Percentiles rank a stretch among this genome's conserved stretches.
Conservation (phyloP, 106 monocot genomes). For the Cymbidium sinense region DNA sequence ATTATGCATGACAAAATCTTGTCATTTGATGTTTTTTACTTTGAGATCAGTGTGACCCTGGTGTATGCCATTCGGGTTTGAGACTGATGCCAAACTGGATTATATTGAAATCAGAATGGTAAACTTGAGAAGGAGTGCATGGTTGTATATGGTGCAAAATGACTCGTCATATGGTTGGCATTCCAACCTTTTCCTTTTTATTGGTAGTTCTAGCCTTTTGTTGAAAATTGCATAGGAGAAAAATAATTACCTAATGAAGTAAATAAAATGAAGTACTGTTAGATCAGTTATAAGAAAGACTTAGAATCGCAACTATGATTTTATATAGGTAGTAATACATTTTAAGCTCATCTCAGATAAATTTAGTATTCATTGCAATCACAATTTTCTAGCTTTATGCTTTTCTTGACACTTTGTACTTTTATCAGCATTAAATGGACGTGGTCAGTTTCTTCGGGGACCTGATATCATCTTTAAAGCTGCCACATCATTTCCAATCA, state of each 20-base stretch:
- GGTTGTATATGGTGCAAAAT: not conserved
- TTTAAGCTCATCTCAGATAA: not conserved
- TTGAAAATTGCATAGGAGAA: not conserved
- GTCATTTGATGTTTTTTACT: not conserved
- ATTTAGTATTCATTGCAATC: not conserved
- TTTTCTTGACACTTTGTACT: not conserved
- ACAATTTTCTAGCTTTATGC: not conserved
- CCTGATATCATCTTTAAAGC: not conserved
- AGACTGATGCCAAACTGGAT: not conserved
- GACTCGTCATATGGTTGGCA: not conserved
- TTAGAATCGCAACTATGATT: not conserved
- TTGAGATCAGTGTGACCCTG: not conserved
- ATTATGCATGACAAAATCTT: not conserved
- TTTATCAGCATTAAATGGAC: not conserved
- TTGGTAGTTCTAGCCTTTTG: not conserved
- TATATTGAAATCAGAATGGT: not conserved
- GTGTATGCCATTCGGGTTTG: not conserved
- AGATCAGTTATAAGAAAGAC: not conserved
- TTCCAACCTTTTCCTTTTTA: not conserved
- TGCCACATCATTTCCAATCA: slow-evolving; percentile 13
- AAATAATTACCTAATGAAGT: not conserved
- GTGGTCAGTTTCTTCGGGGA: not conserved
- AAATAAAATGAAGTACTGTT: not conserved
- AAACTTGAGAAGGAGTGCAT: not conserved
- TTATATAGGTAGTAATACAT: not conserved